Conservation (phyloP, 495 filamentous ascomycete genomes). For the Lentithecium fluviatile region DNA sequence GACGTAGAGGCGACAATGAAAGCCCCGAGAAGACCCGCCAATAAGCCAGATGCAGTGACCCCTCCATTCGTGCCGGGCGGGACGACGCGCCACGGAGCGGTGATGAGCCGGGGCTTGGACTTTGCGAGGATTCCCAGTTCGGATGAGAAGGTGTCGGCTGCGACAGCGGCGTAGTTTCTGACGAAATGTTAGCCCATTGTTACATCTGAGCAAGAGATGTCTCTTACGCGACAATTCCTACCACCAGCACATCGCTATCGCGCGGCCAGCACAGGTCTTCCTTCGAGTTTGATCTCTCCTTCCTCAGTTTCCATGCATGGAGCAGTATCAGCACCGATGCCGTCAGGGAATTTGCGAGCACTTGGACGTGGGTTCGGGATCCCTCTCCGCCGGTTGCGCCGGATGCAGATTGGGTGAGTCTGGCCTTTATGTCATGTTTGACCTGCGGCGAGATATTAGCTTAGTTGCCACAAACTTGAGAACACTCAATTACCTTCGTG, state of each 20-base stretch:
- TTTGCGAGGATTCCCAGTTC: slow-evolving; percentile 89
- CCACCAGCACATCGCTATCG: slow-evolving; percentile 52
- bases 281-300: slow-evolving; percentile 39
- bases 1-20: slow-evolving; percentile 67
- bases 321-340: slow-evolving; percentile 71
- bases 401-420: slow-evolving; percentile 70
- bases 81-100: slow-evolving; percentile 71
- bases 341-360: slow-evolving; percentile 81
- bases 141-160: slow-evolving; percentile 92
- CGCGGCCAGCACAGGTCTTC: slow-evolving; percentile 40
- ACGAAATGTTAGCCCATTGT: slow-evolving; percentile 8
- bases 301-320: slow-evolving; percentile 64
- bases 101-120: slow-evolving; percentile 77
- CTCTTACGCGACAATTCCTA: slow-evolving; percentile 54
- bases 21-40: slow-evolving; percentile 73
- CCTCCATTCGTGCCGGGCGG: slow-evolving; percentile 92
- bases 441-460: slow-evolving; percentile 50
- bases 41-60: slow-evolving; percentile 69
- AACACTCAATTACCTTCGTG: slow-evolving; percentile 61
- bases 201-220: neutral
- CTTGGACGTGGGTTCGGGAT: slow-evolving; percentile 80
- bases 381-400: slow-evolving; percentile 75
- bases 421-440: slow-evolving; percentile 82
- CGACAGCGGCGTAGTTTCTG: slow-evolving; percentile 78
- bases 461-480: neutral